Evolutionary conservation across 1,284 basidiomycete species (phyloP), one percentile per base, ranked within the genome.

Genomic region (Leccinum ponderosum): DNA sequence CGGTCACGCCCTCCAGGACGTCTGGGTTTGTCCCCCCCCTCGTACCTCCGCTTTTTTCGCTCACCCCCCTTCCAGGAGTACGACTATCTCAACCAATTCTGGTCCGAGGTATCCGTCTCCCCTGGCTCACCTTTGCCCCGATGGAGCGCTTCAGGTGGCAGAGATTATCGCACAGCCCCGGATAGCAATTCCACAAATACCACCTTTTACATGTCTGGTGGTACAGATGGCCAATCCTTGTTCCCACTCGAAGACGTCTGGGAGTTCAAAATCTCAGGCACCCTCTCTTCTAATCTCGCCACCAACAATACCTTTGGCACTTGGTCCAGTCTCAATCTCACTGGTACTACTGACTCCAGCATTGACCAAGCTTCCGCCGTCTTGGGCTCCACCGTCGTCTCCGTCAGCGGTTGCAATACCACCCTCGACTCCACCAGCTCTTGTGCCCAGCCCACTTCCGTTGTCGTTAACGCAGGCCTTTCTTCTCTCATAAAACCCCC

Each of bases 31-130:
- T 60, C 35, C 35, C 48, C 60, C 1, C 25, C 33, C n/a, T 33
- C 22, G 8, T 39, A 2, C 27, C 25, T 20, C 4, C 14, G 6
- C 5, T 31, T 35, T 44, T 15, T 29, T 51, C 33, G 17, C 66
- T 77, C 57, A 75, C 33, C 1, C 54, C 15, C 3, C 55, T 37
- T 14, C 54, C 69, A 90, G 90, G 89, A 90, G 75, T 93, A 81
- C 68, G 87, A 91, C 72, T 92, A 87, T 66, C 81, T 71, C 60
- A 86, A 85, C 65, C 79, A 90, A 62, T 92, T 92, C 69, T 93
- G 91, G 91, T 80, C 85, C 0, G 64, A 82, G 66, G 82, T 91
- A 35, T 66, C 64, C 15, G 66, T 89, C 9, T 77, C 83, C 17
- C 69, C 82, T 22, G 81, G 80, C 17, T 74, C 80, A 12, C 90